Conservation (phyloP, 2,329 filamentous ascomycete species). For the Alternaria viburni region DNA sequence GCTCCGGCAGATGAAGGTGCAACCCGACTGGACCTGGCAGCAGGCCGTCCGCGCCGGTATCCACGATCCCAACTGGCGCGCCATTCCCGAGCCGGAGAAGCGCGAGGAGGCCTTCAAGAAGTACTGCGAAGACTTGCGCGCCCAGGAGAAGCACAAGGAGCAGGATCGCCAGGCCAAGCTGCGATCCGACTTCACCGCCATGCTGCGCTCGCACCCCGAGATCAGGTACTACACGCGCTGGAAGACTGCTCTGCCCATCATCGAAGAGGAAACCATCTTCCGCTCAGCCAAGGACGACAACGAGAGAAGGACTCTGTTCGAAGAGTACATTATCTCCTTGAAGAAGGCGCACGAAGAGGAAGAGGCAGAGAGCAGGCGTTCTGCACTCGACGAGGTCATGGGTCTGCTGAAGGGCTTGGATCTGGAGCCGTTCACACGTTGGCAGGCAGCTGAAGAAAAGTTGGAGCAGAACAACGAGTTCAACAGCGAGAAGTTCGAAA, state of each 20-base stretch:
- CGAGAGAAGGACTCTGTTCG: constrained; percentile 87
- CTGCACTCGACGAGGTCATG: constrained; percentile 83
- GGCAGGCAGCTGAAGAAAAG: constrained; percentile 85
- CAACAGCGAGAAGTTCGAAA: constrained; percentile 80
- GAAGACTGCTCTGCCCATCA: constrained; percentile 93
- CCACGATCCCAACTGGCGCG: constrained; percentile 89
- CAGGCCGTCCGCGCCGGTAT: constrained; percentile 85
- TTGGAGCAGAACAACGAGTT: constrained; percentile 80
- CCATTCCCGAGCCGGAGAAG: constrained; percentile 90
- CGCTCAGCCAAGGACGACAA: constrained; percentile 85
- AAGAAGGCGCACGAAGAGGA: constrained; percentile 80
- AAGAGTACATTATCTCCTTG: constrained; percentile 87
- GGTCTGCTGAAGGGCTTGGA: constrained; percentile 79
- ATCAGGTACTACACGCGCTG: constrained; percentile 97
- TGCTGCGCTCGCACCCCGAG: constrained; percentile 95
- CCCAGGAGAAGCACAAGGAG: constrained; percentile 92
- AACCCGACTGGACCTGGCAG: constrained; percentile 92
- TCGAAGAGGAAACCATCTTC: constrained; percentile 95
- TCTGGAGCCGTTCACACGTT: constrained; percentile 91
- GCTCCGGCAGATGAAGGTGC: constrained; percentile 81
- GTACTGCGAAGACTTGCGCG: constrained; percentile 86
- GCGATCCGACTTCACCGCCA: constrained; percentile 90
- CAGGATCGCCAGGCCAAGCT: constrained; percentile 93
- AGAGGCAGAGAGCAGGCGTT: constrained; percentile 74
- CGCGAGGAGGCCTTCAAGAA: constrained; percentile 92